Conservation (phyloP, 1,139 yeast genomes). For the Zhuliangozyma blackwelliae region DNA sequence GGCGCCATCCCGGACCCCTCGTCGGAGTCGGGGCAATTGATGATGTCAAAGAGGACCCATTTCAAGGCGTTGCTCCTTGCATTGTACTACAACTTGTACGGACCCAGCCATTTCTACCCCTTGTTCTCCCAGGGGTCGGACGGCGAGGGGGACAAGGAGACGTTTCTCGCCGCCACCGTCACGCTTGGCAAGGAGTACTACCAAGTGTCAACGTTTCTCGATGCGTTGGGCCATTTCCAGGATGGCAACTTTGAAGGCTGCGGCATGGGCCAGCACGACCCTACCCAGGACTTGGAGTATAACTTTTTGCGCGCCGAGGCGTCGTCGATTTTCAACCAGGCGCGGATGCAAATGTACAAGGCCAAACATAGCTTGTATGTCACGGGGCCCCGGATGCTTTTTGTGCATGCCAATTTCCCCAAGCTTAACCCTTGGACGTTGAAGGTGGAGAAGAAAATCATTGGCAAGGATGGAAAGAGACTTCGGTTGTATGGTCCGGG, state of each 20-base stretch:
- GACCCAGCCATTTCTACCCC: conserved; percentile 79
- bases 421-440: conserved; percentile 58
- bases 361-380: conserved; percentile 15
- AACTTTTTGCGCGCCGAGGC: conserved; percentile 4
- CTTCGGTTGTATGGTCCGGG: conserved; percentile 53
- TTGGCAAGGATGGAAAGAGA: conserved; percentile 39
- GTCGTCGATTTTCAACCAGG: conserved; percentile 6
- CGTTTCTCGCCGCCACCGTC: conserved; percentile 75
- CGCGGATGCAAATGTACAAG: conserved; percentile 7
- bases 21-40: conserved; percentile 78
- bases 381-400: conserved; percentile 41
- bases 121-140: conserved; percentile 77
- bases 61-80: conserved; percentile 61
- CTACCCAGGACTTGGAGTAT: conserved; percentile 50
- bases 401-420: conserved; percentile 65
- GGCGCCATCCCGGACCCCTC: conserved; percentile 79
- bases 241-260: conserved; percentile 46
- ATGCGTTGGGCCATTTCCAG: conserved; percentile 52
- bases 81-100: conserved; percentile 73
- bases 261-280: conserved; percentile 74
- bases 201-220: conserved; percentile 59
- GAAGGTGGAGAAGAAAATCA: conserved; percentile 35
- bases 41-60: conserved; percentile 65
- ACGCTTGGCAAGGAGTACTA: conserved; percentile 58
- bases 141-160: conserved; percentile 92